phyloP scores from a whole-genome alignment of 371 early-diverging fungal species.

The Lichtheimia ramosa region DNA sequence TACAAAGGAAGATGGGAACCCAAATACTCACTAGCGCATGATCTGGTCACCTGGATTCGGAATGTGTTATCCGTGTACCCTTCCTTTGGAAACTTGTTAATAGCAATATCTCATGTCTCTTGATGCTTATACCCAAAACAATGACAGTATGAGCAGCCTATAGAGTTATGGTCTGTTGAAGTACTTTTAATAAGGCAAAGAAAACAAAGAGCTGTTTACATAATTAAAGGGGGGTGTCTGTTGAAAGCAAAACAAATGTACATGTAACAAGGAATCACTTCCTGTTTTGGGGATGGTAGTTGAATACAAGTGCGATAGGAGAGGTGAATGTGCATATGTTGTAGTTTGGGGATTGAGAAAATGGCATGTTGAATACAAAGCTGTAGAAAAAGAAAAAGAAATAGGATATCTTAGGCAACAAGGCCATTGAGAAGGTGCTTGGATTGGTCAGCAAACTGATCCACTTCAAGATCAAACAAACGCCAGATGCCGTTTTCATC shows the following conservation, averaged over 20 bases:
- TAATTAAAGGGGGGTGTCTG: constrained; percentile 11
- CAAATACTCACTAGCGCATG: no score
- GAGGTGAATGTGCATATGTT: constrained; percentile 2
- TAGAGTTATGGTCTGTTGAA: constrained; percentile 2
- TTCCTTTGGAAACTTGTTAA: not conserved
- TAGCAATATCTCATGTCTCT: no score
- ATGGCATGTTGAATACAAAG: constrained; percentile 22
- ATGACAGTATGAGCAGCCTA: no score
- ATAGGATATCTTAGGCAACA: constrained; percentile 4
- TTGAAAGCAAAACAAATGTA: constrained; percentile 15
- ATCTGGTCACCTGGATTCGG: not conserved
- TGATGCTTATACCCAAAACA: no score
- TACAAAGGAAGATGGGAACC: no score
- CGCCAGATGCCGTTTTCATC: constrained; percentile 71
- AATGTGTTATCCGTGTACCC: not conserved
- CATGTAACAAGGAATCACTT: constrained; percentile 5
- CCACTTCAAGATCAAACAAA: constrained; percentile 61
- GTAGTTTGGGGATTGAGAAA: not conserved
- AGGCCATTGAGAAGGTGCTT: constrained; percentile 4
- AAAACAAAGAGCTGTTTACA: constrained; percentile 9
- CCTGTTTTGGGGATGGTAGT: constrained; percentile 11
- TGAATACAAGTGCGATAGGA: constrained; percentile 14
- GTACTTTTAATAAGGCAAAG: constrained; percentile 5
- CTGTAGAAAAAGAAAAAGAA: not conserved
- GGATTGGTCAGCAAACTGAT: constrained; percentile 33